phyloP scores from a whole-genome alignment of 2,329 filamentous ascomycete species.

The Penicillium sp. region DNA sequence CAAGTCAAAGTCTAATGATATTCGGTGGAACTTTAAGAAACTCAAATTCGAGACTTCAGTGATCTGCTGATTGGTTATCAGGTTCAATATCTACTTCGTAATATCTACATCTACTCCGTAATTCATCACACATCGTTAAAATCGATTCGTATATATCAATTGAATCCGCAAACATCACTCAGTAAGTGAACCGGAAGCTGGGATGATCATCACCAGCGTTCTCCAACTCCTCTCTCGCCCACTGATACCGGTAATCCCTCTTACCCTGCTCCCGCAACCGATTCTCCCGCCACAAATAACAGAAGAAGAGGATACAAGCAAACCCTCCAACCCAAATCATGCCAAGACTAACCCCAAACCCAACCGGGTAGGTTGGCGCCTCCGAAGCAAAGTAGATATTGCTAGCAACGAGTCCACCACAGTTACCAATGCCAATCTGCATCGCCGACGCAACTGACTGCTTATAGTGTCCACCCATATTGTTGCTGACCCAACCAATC shows the following conservation, averaged over 20 bases:
- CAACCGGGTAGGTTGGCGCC: slow-evolving; percentile 28
- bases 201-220: slow-evolving; percentile 43
- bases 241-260: slow-evolving; percentile 34
- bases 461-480: slow-evolving; percentile 57
- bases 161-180: background rate
- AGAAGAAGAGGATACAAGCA: slow-evolving; percentile 31
- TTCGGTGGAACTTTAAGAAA: no score
- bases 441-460: slow-evolving; percentile 52
- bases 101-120: no score
- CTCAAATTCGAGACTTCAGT: background rate
- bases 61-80: background rate
- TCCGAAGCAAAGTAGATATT: slow-evolving; percentile 33
- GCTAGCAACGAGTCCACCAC: slow-evolving; percentile 35
- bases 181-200: slow-evolving; percentile 38
- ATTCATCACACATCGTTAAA: background rate
- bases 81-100: no score
- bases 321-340: slow-evolving; percentile 37
- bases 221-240: slow-evolving; percentile 35
- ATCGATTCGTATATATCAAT: background rate
- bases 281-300: slow-evolving; percentile 39
- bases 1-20: no score
- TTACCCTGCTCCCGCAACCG: slow-evolving; percentile 33
- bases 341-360: slow-evolving; percentile 28
- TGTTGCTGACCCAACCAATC: slow-evolving; percentile 57
- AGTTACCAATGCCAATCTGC: slow-evolving; percentile 43